Evolutionary conservation across 2,329 filamentous ascomycete species (phyloP).

Genomic region (Xylariaceae sp.): DNA sequence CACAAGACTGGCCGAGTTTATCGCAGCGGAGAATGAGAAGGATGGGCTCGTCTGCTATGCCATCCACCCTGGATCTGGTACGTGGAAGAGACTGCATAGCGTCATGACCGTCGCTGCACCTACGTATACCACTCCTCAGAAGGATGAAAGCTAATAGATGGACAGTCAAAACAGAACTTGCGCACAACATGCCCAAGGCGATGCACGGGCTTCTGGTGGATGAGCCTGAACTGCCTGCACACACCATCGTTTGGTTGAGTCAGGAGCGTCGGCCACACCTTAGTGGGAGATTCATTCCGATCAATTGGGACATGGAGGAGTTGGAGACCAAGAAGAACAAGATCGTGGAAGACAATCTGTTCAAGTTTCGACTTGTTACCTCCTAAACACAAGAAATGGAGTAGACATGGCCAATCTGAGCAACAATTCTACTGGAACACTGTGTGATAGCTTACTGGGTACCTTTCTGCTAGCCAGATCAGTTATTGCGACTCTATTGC

Average conservation of each 20-base stretch:
- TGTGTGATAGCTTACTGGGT: no score
- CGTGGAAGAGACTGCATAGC: no score
- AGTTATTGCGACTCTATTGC: no score
- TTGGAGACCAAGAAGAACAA: constrained; percentile 29
- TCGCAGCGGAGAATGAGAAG: constrained; percentile 39
- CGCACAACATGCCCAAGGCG: constrained; percentile 30
- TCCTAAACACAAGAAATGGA: neutral
- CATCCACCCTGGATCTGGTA: constrained; percentile 41
- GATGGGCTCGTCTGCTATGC: constrained; percentile 39
- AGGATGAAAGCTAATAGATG: no score
- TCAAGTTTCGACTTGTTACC: constrained; percentile 26
- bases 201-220: constrained; percentile 26
- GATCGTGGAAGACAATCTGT: constrained; percentile 26
- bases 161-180: constrained; percentile 39
- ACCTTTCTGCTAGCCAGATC: no score
- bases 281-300: constrained; percentile 26
- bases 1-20: constrained; percentile 41
- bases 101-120: no score
- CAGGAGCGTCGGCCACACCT: constrained; percentile 23
- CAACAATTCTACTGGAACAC: no score
- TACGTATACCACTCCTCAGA: no score
- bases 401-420: neutral
- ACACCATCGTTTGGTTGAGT: constrained; percentile 22
- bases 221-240: constrained; percentile 26
- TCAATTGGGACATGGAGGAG: constrained; percentile 31